A percentile compares a stretch with the other conserved stretches of the same genome.
Conservation (phyloP, 768 basidiomycete genomes). For the Epithele typhae region DNA sequence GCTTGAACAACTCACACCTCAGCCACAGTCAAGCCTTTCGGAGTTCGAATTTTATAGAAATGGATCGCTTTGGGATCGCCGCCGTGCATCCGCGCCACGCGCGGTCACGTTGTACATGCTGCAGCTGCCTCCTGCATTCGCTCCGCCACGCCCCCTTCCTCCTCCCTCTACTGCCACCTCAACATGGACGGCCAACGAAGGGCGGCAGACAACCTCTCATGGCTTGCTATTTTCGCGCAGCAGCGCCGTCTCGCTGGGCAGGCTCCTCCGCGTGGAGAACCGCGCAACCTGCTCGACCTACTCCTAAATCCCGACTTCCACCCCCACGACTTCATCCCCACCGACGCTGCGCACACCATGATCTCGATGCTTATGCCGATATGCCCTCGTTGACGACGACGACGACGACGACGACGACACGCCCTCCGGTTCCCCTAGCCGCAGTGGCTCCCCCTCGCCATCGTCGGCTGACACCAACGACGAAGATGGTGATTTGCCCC, state of each 20-base stretch:
- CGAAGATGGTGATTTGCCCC: too few species aligned
- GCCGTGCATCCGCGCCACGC: too few species aligned
- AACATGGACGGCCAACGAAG: background rate
- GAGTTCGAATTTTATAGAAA: too few species aligned
- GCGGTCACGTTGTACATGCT: too few species aligned
- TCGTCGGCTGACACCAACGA: too few species aligned
- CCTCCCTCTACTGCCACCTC: background rate
- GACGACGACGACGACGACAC: slow-evolving; percentile 8
- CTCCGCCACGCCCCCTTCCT: too few species aligned
- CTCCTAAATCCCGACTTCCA: slow-evolving; percentile 3
- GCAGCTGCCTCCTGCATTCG: too few species aligned
- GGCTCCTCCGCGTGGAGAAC: background rate
- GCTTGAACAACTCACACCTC: too few species aligned
- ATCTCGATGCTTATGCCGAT: slow-evolving; percentile 1
- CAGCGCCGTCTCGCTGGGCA: background rate
- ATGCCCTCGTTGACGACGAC: slow-evolving; percentile 9
- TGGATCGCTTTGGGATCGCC: too few species aligned
- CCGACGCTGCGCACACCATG: background rate
- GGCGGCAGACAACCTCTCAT: background rate
- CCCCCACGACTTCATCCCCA: background rate
- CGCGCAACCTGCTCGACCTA: background rate
- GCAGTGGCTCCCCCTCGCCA: too few species aligned
- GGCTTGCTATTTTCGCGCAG: slow-evolving; percentile 1
- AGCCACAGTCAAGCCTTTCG: too few species aligned
- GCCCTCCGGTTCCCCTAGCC: background rate